Conservation (phyloP, 192 early-diverging fungal species). For the Paraglomus occultum region DNA sequence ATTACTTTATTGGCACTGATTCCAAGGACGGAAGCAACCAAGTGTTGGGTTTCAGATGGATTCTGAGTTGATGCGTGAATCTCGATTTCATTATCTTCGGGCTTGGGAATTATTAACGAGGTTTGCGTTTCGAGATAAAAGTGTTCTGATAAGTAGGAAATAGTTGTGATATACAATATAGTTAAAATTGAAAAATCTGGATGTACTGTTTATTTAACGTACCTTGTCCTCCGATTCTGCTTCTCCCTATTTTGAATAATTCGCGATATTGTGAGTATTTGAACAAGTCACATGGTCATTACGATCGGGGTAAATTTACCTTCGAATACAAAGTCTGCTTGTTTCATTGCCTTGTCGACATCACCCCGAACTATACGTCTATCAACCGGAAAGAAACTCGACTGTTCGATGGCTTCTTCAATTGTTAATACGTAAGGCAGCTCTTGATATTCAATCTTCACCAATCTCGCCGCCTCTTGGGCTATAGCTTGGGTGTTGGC, state of each 20-base stretch:
- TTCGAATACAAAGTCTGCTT: constrained; percentile 51
- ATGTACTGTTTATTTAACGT: background rate
- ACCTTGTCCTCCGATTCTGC: constrained; percentile 30
- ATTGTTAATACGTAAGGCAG: constrained; percentile 73
- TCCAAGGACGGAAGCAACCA: constrained; percentile 70
- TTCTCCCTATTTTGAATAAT: background rate
- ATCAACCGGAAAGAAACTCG: constrained; percentile 59
- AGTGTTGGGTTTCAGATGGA: constrained; percentile 70
- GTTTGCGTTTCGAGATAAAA: constrained; percentile 86
- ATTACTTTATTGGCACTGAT: constrained; percentile 66
- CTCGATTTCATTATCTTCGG: constrained; percentile 79
- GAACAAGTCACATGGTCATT: too few relatives aligned
- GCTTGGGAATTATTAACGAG: constrained; percentile 63
- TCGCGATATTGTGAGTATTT: too few relatives aligned
- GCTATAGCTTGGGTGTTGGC: constrained; percentile 66
- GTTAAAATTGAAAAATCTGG: background rate
- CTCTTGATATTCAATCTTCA: constrained; percentile 70
- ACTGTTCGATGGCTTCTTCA: constrained; percentile 71
- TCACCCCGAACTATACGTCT: constrained; percentile 61
- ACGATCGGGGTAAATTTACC: constrained; percentile 36
- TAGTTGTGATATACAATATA: constrained; percentile 33
- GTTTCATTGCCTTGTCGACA: constrained; percentile 53
- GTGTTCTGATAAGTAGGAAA: constrained; percentile 70
- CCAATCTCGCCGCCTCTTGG: constrained; percentile 64
- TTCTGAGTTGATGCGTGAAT: constrained; percentile 79